Evolutionary conservation across 805 yeast genomes (phyloP).

Genomic region (Metschnikowia santaceciliae): DNA sequence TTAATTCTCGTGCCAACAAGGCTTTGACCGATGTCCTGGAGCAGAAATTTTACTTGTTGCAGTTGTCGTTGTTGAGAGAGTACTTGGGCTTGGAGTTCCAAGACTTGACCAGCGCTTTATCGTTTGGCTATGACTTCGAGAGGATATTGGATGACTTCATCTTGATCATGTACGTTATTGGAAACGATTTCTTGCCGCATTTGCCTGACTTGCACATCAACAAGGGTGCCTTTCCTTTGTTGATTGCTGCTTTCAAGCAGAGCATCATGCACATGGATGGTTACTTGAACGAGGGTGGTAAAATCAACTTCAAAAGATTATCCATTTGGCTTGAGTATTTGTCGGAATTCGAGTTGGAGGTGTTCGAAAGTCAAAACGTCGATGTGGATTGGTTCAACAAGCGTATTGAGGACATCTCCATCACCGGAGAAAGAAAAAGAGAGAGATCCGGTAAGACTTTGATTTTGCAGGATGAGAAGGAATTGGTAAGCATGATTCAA

Average conservation of each 20-base stretch:
- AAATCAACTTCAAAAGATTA: constrained; percentile 69
- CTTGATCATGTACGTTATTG: constrained; percentile 87
- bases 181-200: constrained; percentile 96
- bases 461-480: constrained; percentile 68
- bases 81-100: constrained; percentile 82
- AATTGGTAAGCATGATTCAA: constrained; percentile 55
- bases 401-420: constrained; percentile 73
- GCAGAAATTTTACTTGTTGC: constrained; percentile 79
- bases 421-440: constrained; percentile 67
- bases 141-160: constrained; percentile 89
- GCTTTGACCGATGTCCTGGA: constrained; percentile 54
- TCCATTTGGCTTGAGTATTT: constrained; percentile 72
- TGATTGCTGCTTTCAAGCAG: constrained; percentile 83
- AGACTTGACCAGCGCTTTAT: constrained; percentile 58
- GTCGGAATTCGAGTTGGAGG: constrained; percentile 75
- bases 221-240: constrained; percentile 94
- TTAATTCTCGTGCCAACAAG: constrained; percentile 53
- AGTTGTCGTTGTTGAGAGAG: constrained; percentile 84
- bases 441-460: constrained; percentile 61
- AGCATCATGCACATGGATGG: constrained; percentile 73
- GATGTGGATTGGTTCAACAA: constrained; percentile 91
- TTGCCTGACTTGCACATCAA: constrained; percentile 90
- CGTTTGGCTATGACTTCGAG: constrained; percentile 80
- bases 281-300: constrained; percentile 79
- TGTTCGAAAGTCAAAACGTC: constrained; percentile 78